A percentile compares a stretch with the other conserved stretches of the same genome.
phyloP scores from a whole-genome alignment of 2,329 filamentous ascomycete genomes.

The Apiospora saccharicola region DNA sequence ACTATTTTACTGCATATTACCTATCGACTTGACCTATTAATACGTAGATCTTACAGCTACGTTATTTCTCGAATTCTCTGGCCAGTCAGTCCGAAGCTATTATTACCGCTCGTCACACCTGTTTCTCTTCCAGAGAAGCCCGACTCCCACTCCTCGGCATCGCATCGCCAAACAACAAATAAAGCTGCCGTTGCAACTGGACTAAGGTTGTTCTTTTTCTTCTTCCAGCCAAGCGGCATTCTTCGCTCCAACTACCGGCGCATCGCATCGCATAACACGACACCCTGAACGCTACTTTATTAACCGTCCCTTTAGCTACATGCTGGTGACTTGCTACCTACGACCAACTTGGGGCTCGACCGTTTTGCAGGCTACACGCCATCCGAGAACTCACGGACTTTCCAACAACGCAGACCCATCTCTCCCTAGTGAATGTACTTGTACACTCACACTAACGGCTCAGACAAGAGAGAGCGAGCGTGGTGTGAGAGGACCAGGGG shows the following conservation, averaged over 20 bases:
- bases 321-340: constrained; percentile 12
- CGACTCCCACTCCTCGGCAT: constrained; percentile 4
- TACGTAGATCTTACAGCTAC: constrained; percentile 12
- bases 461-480: neutral
- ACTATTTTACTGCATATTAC: neutral
- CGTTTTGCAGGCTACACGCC: constrained; percentile 15
- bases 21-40: constrained; percentile 15
- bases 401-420: constrained; percentile 16
- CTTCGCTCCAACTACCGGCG: constrained; percentile 15
- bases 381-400: constrained; percentile 21
- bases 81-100: constrained; percentile 4
- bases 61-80: neutral
- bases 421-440: constrained; percentile 15
- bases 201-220: constrained; percentile 20
- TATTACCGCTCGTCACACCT: constrained; percentile 14
- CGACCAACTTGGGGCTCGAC: constrained; percentile 7
- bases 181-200: constrained; percentile 13
- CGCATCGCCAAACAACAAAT: constrained; percentile 16
- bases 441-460: neutral
- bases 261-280: constrained; percentile 8
- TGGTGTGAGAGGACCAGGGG: neutral
- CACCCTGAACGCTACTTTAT: constrained; percentile 5
- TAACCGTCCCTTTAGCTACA: constrained; percentile 15
- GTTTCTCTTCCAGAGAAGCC: constrained; percentile 5
- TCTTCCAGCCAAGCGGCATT: constrained; percentile 20